phyloP scores from a whole-genome alignment of 2,329 filamentous ascomycete species.

The Aspergillus sp. region DNA sequence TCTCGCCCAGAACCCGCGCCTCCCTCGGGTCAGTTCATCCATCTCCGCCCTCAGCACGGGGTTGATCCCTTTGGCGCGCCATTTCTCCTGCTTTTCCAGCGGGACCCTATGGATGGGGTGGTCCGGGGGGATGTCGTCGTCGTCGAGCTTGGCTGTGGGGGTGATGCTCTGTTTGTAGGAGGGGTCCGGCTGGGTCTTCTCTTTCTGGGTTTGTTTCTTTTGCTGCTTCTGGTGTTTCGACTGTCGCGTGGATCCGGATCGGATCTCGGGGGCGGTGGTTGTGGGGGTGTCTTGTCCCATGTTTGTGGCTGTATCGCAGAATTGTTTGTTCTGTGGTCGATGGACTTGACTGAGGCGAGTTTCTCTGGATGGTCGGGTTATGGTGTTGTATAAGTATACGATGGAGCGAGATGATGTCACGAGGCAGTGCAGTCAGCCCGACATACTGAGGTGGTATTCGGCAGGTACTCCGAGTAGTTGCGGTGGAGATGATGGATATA shows the following conservation, averaged over 20 bases:
- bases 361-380: too few species aligned
- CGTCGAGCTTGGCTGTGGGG: background rate
- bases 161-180: background rate
- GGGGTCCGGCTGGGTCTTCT: background rate
- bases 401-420: too few species aligned
- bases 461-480: too few species aligned
- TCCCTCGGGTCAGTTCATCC: slow-evolving; percentile 44
- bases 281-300: too few species aligned
- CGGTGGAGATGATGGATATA: too few species aligned
- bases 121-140: background rate
- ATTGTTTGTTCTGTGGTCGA: too few species aligned
- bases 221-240: background rate
- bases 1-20: slow-evolving; percentile 23
- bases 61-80: slow-evolving; percentile 49
- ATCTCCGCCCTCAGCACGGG: slow-evolving; percentile 48
- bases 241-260: background rate
- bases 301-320: too few species aligned
- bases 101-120: slow-evolving; percentile 18
- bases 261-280: too few species aligned
- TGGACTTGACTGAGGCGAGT: too few species aligned
- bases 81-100: slow-evolving; percentile 43
- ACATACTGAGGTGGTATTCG: too few species aligned
- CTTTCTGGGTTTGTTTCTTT: background rate
- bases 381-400: too few species aligned
- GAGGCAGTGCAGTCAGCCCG: too few species aligned